Base-by-base conservation (phyloP, 1,284 basidiomycete genomes). In the Cystobasidium pallidum region DNA sequence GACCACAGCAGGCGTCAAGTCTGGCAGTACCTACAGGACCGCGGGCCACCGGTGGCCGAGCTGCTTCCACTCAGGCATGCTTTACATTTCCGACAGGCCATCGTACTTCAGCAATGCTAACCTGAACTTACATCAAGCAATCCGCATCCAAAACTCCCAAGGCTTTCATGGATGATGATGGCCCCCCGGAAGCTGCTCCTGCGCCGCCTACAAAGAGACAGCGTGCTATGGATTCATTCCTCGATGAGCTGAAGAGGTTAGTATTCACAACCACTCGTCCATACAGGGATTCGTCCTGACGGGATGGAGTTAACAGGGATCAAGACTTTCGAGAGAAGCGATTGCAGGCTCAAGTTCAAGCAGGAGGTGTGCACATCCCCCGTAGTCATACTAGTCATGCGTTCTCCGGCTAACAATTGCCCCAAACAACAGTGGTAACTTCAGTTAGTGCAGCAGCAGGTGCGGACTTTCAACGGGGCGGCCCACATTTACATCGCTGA, bases 241-340 rank as follows among this genome's bases (percentile, higher is more conserved):
- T 96, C 57, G 91, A 94, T 78, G 92, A 95, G 81, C 91, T 96
- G 75, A 97, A 96, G 82, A 86, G 86, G 93, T 91, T 54, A n/a
- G 82, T 66, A 21, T 49, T 66, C 13, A 17, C 59, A 21, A 30
- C 49, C 45, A 61, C 66, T 15, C 34, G 49, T 19, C 28, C 2
- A 15, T n/a, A 13, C 45, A n/a, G 34, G 57, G 19, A n/a, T 10
- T 21, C 30, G 43, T 24, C 7, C 58, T 19, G 17, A 59, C 61
- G 52, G 64, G 11, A 6, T n/a, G n/a, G 36, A 19, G 28, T 32
- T 24, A 34, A 15, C 49, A 96, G 94, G 79, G 93, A 97, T 65
- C 94, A 98, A 81, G 91, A 91, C 17, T 85, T 89, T 74, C 85
- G 95, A 66, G 95, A 98, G 81, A 88, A 89, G 30, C 87, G 89